Evolutionary conservation across 805 yeast species (phyloP), one percentile per base, ranked within the genome.

Genomic region (Tetrapisispora pingtungensis): DNA sequence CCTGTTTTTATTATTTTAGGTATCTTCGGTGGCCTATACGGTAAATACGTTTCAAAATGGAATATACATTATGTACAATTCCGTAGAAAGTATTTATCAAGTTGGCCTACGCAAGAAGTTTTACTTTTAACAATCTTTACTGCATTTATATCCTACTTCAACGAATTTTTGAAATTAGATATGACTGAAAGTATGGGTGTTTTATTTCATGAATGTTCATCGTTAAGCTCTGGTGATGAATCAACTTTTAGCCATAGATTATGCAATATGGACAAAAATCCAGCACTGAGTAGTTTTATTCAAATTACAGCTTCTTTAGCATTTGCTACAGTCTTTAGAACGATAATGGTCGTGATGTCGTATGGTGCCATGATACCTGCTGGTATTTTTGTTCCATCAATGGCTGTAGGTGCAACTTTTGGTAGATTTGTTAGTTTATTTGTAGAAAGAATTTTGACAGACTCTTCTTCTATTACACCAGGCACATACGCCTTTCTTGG

Each of bases 151-250:
- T 81, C 95, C 34, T 93, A 87, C 62, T 86, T 84, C 62, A 90
- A 86, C 61, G 80, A 78, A 49, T 93, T 82, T 57, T 70, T 93
- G 46, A 71, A 78, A 44, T 66, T 84, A 33, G 98, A 93, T 60
- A 93, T 93, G 98, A 88, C 98, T 1, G 94, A 89, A 57, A 77
- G 87, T 24, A 93, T 93, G 97, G 89, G 87, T 52, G 67, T 82
- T 10, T 67, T 93, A 33, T 93, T 93, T 65, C 86, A 81, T 55
- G 95, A 86, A 58, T 90, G 97, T 66, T 61, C 68, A 18, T 17
- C 40, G 3, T 7, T 28, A 10, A 66, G 64, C 28, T 66, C 70
- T 49, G 46, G 50, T 10, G 60, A 56, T 32, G 46, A 54, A 7
- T 58, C 65, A 1, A 39, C 52, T 1, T 61, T 72, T 66, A 69